These are phyloP conservation scores for Epichloe scottii DNA, from an alignment of 2,329 filamentous ascomycete species.

Conservation along the genomic window DNA sequence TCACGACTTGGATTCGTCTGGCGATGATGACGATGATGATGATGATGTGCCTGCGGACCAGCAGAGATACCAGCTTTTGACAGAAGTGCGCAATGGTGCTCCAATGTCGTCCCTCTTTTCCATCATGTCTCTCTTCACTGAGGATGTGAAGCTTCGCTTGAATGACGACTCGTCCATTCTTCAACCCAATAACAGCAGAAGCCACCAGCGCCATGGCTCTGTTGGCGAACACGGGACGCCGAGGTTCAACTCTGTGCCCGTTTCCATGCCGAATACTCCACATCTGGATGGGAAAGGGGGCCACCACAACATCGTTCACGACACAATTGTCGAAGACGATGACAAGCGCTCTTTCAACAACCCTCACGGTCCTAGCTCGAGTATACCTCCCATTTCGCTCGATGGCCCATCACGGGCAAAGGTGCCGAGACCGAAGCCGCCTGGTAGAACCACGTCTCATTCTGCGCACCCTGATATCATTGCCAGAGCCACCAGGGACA, in stretches of 20 bases:
- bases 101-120: constrained; percentile 98
- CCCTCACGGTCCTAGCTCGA: constrained; percentile 21
- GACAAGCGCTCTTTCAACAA: constrained; percentile 4
- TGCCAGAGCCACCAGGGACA: constrained; percentile 89
- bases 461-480: constrained; percentile 96
- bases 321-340: constrained; percentile 10
- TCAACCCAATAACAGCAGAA: constrained; percentile 12
- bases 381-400: constrained; percentile 64
- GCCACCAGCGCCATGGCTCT: constrained; percentile 17
- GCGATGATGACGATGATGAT: constrained; percentile 27
- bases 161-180: constrained; percentile 42
- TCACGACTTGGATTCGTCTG: constrained; percentile 29
- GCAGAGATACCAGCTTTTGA: constrained; percentile 87
- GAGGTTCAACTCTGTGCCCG: constrained; percentile 6
- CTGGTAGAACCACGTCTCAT: constrained; percentile 40
- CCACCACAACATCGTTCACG: constrained; percentile 1
- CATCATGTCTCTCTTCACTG: constrained; percentile 91
- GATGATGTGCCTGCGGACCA: constrained; percentile 55
- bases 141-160: constrained; percentile 72
- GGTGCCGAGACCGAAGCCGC: constrained; percentile 24
- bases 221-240: constrained; percentile 9
- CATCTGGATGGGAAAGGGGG: constrained; percentile 19
- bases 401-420: constrained; percentile 31
- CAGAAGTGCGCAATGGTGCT: constrained; percentile 93
- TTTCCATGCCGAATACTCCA: constrained; percentile 27